Evolutionary conservation across 768 basidiomycete genomes (phyloP).

Genomic region (Collybia sordida): DNA sequence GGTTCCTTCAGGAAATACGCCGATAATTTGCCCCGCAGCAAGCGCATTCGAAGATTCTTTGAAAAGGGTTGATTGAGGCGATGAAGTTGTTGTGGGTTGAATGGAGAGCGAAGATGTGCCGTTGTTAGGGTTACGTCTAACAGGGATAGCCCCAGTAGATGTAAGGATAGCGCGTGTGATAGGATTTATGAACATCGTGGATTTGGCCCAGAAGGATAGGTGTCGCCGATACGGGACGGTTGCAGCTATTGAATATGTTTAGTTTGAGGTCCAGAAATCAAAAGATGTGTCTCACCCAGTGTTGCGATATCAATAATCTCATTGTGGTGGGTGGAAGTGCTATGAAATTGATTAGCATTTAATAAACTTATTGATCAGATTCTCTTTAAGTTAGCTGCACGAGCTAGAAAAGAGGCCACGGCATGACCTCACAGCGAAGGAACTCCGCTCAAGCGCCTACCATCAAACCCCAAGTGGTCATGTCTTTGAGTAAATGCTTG

Average conservation of each 20-base stretch:
- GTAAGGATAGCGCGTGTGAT: constrained; percentile 48
- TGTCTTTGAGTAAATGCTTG: no score
- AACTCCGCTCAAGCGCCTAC: no score
- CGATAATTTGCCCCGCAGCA: constrained; percentile 54
- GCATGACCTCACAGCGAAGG: no score
- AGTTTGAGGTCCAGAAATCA: background rate
- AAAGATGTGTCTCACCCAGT: background rate
- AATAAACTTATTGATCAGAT: constrained; percentile 25
- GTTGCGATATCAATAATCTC: background rate
- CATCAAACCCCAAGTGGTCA: no score
- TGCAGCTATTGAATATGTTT: constrained; percentile 32
- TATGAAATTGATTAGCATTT: background rate
- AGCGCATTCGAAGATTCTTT: constrained; percentile 54
- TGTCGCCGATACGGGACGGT: constrained; percentile 59
- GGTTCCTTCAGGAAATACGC: constrained; percentile 69
- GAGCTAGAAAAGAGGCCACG: no score
- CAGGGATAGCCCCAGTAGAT: constrained; percentile 73
- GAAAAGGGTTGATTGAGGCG: constrained; percentile 47
- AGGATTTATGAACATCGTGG: constrained; percentile 62
- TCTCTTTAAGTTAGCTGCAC: no score
- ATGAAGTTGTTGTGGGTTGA: constrained; percentile 4
- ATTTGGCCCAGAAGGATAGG: constrained; percentile 73
- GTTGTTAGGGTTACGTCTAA: constrained; percentile 58
- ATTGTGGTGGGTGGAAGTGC: background rate
- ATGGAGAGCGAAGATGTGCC: constrained; percentile 8